Conservation (phyloP, 495 filamentous ascomycete species). For the Aspergillus affinis region DNA sequence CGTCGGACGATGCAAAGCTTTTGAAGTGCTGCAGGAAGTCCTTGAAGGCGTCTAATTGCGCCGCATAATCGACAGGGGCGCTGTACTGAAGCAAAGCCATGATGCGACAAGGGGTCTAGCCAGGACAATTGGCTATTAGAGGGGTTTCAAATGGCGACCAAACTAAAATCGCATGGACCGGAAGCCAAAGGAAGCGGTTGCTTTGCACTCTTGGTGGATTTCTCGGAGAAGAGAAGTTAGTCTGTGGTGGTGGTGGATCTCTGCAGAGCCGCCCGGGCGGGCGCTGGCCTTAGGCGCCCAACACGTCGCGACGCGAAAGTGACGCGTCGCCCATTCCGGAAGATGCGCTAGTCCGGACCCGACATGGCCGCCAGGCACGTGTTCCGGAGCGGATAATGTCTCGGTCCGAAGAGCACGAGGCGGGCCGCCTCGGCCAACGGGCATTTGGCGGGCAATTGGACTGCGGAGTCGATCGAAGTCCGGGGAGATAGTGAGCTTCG, state of each 20-base stretch:
- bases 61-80: conserved; percentile 78
- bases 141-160: conserved; percentile 22
- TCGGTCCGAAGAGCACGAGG: conserved; percentile 29
- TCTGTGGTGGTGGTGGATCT: conserved; percentile 3
- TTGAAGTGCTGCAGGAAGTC: conserved; percentile 89
- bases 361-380: conserved; percentile 19
- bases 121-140: conserved; percentile 19
- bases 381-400: conserved; percentile 30
- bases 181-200: conserved; percentile 10
- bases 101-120: conserved; percentile 24
- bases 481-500: conserved; percentile 24
- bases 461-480: conserved; percentile 33
- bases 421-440: conserved; percentile 25
- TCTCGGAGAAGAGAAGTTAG: conserved; percentile 5
- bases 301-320: conserved; percentile 31
- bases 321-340: conserved; percentile 23
- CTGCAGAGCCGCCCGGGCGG: conserved; percentile 6
- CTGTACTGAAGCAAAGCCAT: conserved; percentile 81
- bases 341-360: conserved; percentile 10
- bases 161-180: conserved; percentile 12
- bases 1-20: conserved; percentile 65
- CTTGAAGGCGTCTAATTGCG: conserved; percentile 84
- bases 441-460: conserved; percentile 18
- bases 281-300: conserved; percentile 17
- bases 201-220: conserved; percentile 8